These are phyloP conservation scores for Colletotrichum liriopes DNA, from an alignment of 2,329 filamentous ascomycete species.

Conservation along the genomic window DNA sequence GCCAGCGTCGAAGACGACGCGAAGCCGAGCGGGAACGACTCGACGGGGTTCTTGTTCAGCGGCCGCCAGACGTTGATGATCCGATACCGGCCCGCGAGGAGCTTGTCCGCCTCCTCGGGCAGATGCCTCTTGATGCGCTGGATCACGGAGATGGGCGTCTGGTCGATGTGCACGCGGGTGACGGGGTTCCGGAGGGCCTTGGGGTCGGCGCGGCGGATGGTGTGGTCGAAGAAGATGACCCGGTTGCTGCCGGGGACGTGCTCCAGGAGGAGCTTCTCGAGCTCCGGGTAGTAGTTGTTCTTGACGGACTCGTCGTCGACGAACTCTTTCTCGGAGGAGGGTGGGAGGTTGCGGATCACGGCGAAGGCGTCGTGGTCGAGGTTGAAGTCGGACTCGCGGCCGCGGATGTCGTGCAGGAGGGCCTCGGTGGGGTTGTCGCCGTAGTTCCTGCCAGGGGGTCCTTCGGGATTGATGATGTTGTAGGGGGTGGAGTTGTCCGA, in stretches of 20 bases:
- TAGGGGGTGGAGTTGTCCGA: slow-evolving; percentile 72
- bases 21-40: slow-evolving; percentile 78
- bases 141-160: slow-evolving; percentile 77
- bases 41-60: slow-evolving; percentile 71
- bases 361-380: slow-evolving; percentile 85
- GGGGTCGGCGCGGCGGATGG: slow-evolving; percentile 78
- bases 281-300: slow-evolving; percentile 86
- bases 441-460: slow-evolving; percentile 78
- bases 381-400: slow-evolving; percentile 74
- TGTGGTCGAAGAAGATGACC: slow-evolving; percentile 89
- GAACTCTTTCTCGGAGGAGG: slow-evolving; percentile 74
- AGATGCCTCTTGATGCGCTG: slow-evolving; percentile 80
- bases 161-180: slow-evolving; percentile 84
- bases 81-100: slow-evolving; percentile 80
- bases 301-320: slow-evolving; percentile 78
- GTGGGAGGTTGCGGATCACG: slow-evolving; percentile 71
- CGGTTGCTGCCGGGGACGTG: slow-evolving; percentile 76
- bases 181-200: slow-evolving; percentile 78
- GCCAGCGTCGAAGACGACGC: slow-evolving; percentile 75
- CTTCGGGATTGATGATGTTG: slow-evolving; percentile 78
- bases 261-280: slow-evolving; percentile 79
- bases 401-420: slow-evolving; percentile 80
- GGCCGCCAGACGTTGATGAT: slow-evolving; percentile 92
- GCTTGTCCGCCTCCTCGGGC: slow-evolving; percentile 70
- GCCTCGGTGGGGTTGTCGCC: slow-evolving; percentile 65